A percentile compares a stretch with the other conserved stretches of the same genome.
These are phyloP conservation scores for Thalia dealbata DNA, from an alignment of 176 grass and related monocot genomes.

Conservation along the genomic window DNA sequence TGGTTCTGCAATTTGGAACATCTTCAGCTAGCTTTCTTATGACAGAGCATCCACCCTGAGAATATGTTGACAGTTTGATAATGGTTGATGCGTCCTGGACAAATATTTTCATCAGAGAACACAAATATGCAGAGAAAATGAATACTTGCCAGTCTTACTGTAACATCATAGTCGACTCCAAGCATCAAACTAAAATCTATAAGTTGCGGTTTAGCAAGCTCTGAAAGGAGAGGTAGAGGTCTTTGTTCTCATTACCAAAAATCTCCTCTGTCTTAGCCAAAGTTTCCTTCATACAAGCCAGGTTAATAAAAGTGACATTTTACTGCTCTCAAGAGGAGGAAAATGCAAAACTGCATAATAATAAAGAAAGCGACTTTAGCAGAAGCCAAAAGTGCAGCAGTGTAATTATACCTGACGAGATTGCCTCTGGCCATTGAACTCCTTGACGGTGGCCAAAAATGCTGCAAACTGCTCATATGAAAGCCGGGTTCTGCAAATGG, in stretches of 20 bases:
- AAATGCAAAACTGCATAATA: not conserved
- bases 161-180: not conserved
- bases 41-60: no score
- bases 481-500: conserved; percentile 42
- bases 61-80: no score
- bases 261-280: conserved; percentile 84
- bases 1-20: no score
- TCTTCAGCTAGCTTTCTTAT: no score
- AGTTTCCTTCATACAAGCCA: conserved; percentile 47
- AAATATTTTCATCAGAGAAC: not conserved
- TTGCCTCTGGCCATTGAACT: conserved; percentile 78
- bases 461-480: conserved; percentile 91
- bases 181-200: conserved; percentile 17
- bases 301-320: conserved; percentile 11
- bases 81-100: not conserved
- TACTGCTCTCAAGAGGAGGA: no score
- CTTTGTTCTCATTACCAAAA: conserved; percentile 80
- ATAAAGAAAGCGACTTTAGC: not conserved
- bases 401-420: conserved; percentile 51
- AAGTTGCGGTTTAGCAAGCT: conserved; percentile 67
- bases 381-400: not conserved
- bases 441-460: conserved; percentile 79
- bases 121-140: not conserved
- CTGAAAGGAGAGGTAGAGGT: conserved; percentile 77
- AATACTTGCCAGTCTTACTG: not conserved